These are phyloP conservation scores for Goffeauzyma gilvescens DNA, from an alignment of 768 basidiomycete species.

Conservation along the genomic window DNA sequence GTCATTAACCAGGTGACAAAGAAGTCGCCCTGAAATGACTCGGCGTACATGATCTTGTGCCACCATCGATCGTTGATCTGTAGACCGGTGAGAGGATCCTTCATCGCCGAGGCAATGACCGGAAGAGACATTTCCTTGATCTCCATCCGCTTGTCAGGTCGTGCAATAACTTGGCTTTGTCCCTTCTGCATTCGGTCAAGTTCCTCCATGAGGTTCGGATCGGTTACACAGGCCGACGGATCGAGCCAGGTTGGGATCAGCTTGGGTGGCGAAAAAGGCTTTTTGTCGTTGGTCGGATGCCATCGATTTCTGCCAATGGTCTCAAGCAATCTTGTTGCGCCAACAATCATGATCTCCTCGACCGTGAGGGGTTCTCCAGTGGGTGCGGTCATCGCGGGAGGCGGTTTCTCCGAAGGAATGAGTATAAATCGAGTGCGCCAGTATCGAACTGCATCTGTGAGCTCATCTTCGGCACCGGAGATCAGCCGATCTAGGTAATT, in stretches of 20 bases:
- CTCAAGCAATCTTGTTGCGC: conserved; percentile 80
- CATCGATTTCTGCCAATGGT: conserved; percentile 69
- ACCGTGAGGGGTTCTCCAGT: conserved; percentile 60
- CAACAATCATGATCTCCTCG: conserved; percentile 69
- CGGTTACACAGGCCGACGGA: conserved; percentile 58
- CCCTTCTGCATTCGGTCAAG: conserved; percentile 52
- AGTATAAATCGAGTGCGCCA: conserved; percentile 89
- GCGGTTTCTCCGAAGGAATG: conserved; percentile 58
- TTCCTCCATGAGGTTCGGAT: conserved; percentile 57
- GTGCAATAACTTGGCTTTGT: neutral
- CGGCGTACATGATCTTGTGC: conserved; percentile 53
- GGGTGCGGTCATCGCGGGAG: conserved; percentile 34
- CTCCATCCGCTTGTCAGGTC: conserved; percentile 14
- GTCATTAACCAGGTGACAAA: conserved; percentile 83
- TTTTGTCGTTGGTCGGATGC: conserved; percentile 45
- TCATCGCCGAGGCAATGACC: conserved; percentile 62
- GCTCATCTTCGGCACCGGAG: conserved; percentile 34
- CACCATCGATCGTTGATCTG: conserved; percentile 69
- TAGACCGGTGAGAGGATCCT: conserved; percentile 56
- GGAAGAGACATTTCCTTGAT: conserved; percentile 36
- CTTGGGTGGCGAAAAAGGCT: conserved; percentile 42
- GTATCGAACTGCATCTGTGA: conserved; percentile 52
- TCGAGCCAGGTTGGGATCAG: conserved; percentile 70
- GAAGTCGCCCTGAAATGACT: conserved; percentile 74
- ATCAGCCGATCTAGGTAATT: conserved; percentile 31